A percentile compares a stretch with the other conserved stretches of the same genome.
Evolutionary conservation across 495 filamentous ascomycete species (phyloP).

Genomic region (Podospora bellae-mahoneyi): DNA sequence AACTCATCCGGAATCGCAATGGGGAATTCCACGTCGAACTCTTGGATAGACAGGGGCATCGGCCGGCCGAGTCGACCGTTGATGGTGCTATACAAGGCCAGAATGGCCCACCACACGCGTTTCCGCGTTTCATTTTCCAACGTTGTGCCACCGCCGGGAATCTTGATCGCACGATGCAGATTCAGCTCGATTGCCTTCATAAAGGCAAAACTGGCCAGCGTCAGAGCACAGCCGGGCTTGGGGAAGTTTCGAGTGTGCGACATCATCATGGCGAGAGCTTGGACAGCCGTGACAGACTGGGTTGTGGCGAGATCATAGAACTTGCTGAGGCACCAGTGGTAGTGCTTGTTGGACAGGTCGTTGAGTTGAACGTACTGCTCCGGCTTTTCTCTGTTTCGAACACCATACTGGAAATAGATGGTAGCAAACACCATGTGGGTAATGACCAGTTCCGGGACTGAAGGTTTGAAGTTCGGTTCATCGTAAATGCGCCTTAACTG

Average conservation of each 20-base stretch:
- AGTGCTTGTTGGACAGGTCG: constrained; percentile 65
- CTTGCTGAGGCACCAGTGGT: constrained; percentile 66
- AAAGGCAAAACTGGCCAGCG: constrained; percentile 58
- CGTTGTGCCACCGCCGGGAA: constrained; percentile 50
- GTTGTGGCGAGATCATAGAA: constrained; percentile 59
- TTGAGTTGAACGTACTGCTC: constrained; percentile 53
- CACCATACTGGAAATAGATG: constrained; percentile 68
- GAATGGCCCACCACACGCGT: constrained; percentile 68
- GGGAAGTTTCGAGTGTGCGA: constrained; percentile 69
- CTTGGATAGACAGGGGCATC: constrained; percentile 65
- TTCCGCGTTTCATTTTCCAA: constrained; percentile 72
- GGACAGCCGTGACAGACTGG: constrained; percentile 60
- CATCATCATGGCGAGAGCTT: constrained; percentile 67
- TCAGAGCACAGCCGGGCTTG: constrained; percentile 70
- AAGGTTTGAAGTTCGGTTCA: constrained; percentile 56
- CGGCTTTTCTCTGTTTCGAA: constrained; percentile 55
- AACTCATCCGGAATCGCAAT: constrained; percentile 65
- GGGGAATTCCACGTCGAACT: constrained; percentile 74
- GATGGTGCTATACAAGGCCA: constrained; percentile 59
- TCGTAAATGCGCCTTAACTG: constrained; percentile 62
- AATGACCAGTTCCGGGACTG: constrained; percentile 62
- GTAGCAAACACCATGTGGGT: constrained; percentile 76
- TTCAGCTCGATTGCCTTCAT: constrained; percentile 67
- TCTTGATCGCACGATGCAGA: constrained; percentile 66
- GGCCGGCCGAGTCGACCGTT: constrained; percentile 72